phyloP scores from a whole-genome alignment of 805 yeast genomes.

The Grigorovia jiainica region DNA sequence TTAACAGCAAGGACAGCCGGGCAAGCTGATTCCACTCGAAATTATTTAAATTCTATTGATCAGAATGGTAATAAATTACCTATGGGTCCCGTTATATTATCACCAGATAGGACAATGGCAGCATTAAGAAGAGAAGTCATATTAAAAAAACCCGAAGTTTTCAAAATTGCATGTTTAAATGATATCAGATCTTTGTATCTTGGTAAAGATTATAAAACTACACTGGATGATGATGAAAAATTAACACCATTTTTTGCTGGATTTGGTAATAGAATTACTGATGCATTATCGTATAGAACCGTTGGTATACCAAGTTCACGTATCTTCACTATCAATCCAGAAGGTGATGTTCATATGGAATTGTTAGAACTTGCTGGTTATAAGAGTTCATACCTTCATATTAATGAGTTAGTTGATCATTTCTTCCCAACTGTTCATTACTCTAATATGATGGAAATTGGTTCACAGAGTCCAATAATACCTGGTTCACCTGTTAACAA shows the following conservation, averaged over 20 bases:
- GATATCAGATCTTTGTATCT: constrained; percentile 70
- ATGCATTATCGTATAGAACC: constrained; percentile 86
- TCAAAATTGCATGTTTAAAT: constrained; percentile 91
- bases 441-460: constrained; percentile 26
- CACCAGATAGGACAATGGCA: constrained; percentile 95
- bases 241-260: constrained; percentile 93
- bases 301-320: constrained; percentile 92
- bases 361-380: constrained; percentile 88
- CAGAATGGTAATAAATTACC: constrained; percentile 76
- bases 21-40: constrained; percentile 84
- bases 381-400: constrained; percentile 75
- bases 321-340: constrained; percentile 91
- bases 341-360: constrained; percentile 97
- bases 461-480: constrained; percentile 22
- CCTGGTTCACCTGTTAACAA: constrained; percentile 24
- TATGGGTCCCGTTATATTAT: constrained; percentile 82
- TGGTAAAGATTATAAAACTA: constrained; percentile 8
- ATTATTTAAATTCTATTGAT: constrained; percentile 64
- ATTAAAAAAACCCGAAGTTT: constrained; percentile 92
- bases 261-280: constrained; percentile 93
- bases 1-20: constrained; percentile 94
- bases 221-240: constrained; percentile 29
- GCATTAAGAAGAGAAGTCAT: constrained; percentile 89
- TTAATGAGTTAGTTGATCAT: constrained; percentile 92
- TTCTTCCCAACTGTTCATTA: constrained; percentile 78